Evolutionary conservation across 495 filamentous ascomycete species (phyloP).

Genomic region (Evansstolkia leycettana): DNA sequence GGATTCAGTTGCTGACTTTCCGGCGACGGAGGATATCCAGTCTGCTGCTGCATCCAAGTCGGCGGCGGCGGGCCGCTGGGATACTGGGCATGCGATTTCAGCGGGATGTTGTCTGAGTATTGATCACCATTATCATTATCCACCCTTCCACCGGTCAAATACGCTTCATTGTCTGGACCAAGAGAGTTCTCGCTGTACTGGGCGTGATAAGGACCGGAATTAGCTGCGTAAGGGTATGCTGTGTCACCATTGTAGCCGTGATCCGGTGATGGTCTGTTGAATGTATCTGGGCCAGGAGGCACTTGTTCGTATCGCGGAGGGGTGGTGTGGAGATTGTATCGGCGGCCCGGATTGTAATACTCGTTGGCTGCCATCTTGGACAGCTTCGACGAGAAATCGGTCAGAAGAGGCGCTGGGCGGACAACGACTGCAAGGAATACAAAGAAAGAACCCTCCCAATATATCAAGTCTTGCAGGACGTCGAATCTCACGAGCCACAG

Average conservation of each 20-base stretch:
- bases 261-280: slow-evolving; percentile 10
- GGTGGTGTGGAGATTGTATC: slow-evolving; percentile 20
- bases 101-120: slow-evolving; percentile 13
- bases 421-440: no score
- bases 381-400: not conserved
- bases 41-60: slow-evolving; percentile 32
- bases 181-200: slow-evolving; percentile 31
- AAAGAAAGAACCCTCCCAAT: no score
- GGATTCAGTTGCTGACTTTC: slow-evolving; percentile 10
- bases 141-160: slow-evolving; percentile 18
- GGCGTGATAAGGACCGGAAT: slow-evolving; percentile 21
- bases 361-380: slow-evolving; percentile 70
- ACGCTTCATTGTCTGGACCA: slow-evolving; percentile 21
- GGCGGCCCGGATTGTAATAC: slow-evolving; percentile 50
- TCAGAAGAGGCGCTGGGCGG: not conserved
- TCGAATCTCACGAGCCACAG: no score
- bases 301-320: slow-evolving; percentile 34
- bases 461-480: no score
- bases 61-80: slow-evolving; percentile 3
- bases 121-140: slow-evolving; percentile 24
- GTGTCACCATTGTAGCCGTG: slow-evolving; percentile 18
- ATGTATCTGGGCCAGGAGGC: slow-evolving; percentile 16
- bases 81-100: not conserved
- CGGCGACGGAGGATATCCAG: slow-evolving; percentile 22
- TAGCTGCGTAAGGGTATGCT: slow-evolving; percentile 15